Evolutionary conservation across 2,329 filamentous ascomycete genomes (phyloP), one percentile per base, ranked within the genome.

Genomic region (Colletotrichum musae): DNA sequence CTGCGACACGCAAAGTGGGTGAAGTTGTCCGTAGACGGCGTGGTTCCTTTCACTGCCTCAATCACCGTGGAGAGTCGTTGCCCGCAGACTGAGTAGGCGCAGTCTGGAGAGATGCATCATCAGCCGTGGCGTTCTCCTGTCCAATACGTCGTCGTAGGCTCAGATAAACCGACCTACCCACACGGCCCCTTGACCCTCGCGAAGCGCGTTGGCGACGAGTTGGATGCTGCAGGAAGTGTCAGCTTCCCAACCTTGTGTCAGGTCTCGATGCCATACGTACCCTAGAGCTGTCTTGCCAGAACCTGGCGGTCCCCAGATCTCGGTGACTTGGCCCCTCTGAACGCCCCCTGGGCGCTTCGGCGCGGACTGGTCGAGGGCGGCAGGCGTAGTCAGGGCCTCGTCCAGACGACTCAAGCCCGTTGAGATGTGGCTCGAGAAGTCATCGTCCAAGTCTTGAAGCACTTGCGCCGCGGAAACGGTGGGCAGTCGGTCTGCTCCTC

Each of bases 251-350:
- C 10, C 18, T 7, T 36, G 21, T 32, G 28, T 26, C 60, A 66
- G 62, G 70, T 64, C 64, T 50, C 28, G 54, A 15, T 5, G 54
- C 81, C 89, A 81, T 85, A 95, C 93, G 81, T 85, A 95, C 93
- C 91, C 93, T 74, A 98, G 83, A 13, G 92, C 86, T 4, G 94
- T 97, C 84, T 97, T 98, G 36, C 95, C 95, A 28, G 89, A 89
- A 2, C 94, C 95, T 9, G 94, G 92, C 12, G 95, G 94, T 0
- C 95, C 95, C 88, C 93, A 97, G 58, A 97, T 83, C 80, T 98
- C 95, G 4, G 93, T 93, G 50, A 97, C 86, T 78, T 94, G 93
- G 15, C 94, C 94, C 65, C 91, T 89, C 70, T 87, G 87, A 56
- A 97, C 84, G 4, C 94, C 94, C 18, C 87, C 86, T 52, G 26